Base-by-base conservation (phyloP, 208 protist species). In the Trichomonas vaginalis region DNA sequence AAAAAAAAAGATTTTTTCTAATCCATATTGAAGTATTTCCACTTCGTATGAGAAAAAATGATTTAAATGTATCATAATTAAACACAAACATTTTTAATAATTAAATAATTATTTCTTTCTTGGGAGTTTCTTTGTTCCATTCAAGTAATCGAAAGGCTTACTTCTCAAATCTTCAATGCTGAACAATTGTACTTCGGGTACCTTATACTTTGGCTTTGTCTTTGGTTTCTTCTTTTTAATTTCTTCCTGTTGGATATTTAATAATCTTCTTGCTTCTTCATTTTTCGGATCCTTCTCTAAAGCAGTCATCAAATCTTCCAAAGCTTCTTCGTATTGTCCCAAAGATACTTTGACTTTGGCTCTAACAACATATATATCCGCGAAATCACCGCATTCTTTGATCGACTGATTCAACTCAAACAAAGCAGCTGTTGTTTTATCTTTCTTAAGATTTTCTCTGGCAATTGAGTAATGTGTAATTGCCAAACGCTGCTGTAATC, bases 401-500 rank as follows among this genome's bases (percentile, higher is more conserved):
- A 90, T 90, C 27, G 82, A 27, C 23, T 90, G 35, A 90, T 90
- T n/a, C 9, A 90, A 48, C 42, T 90, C 82, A 48, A 48, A 90
- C 21, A 90, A 90, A 90, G 82, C 82, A n/a, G 82, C 82, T 32
- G 35, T 90, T 8, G 35, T 90, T 45, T 90, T 90, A 39, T 17
- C 42, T 12, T 37, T 17, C 42, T 90, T 90, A 4, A 90, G 23
- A 23, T 27, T 37, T 12, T 27, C 42, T 39, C 82, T 27, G 12
- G 82, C 82, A 48, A 90, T 48, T 90, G 82, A 46, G 42, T 90
- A 90, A 90, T 90, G 82, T 48, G 82, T 90, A 35, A 90, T 90
- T 48, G 82, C 82, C 8, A 90, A 6, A n/a, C 82, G 3, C 42
- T 90, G 37, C 17, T 46, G 15, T n/a, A 90, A 3, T 45, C 82